Percentiles rank a stretch among this genome's conserved stretches.
phyloP scores from a whole-genome alignment of 768 basidiomycete species.

The Tricholoma hemisulphureum region DNA sequence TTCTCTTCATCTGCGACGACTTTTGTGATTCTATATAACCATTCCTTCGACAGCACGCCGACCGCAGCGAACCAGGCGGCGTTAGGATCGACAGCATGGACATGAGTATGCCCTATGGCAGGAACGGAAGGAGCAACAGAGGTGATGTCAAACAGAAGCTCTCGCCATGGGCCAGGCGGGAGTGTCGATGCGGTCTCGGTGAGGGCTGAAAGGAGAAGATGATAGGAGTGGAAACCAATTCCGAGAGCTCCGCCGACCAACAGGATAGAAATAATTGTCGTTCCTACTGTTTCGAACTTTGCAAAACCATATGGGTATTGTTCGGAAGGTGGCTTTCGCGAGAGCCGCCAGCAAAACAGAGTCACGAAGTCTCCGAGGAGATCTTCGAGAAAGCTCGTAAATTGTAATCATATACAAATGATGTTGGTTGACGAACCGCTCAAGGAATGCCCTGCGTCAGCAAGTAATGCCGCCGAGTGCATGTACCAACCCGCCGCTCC shows the following conservation, averaged over 20 bases:
- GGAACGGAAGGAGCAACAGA: constrained; percentile 56
- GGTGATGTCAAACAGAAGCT: constrained; percentile 57
- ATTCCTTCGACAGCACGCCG: constrained; percentile 85
- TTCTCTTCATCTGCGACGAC: constrained; percentile 88
- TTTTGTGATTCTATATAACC: constrained; percentile 86
- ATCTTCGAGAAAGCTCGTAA: constrained; percentile 41
- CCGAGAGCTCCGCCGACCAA: constrained; percentile 82
- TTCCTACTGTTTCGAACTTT: constrained; percentile 95
- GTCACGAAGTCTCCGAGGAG: constrained; percentile 90
- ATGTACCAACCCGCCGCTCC: constrained; percentile 85
- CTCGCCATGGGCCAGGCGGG: constrained; percentile 61
- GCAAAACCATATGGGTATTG: constrained; percentile 86
- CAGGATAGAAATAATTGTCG: constrained; percentile 83
- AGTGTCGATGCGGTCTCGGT: constrained; percentile 61
- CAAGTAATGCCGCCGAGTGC: constrained; percentile 88
- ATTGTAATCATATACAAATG: not conserved
- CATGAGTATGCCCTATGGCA: constrained; percentile 52
- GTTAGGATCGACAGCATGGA: constrained; percentile 78
- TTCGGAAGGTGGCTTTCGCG: constrained; percentile 74
- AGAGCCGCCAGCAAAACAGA: constrained; percentile 83
- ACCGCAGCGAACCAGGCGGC: constrained; percentile 94
- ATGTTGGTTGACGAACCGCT: constrained; percentile 56
- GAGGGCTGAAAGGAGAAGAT: constrained; percentile 75
- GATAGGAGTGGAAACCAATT: constrained; percentile 88
- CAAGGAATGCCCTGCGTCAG: constrained; percentile 90